phyloP scores from a whole-genome alignment of 495 filamentous ascomycete genomes.

The Penicillium desertorum region DNA sequence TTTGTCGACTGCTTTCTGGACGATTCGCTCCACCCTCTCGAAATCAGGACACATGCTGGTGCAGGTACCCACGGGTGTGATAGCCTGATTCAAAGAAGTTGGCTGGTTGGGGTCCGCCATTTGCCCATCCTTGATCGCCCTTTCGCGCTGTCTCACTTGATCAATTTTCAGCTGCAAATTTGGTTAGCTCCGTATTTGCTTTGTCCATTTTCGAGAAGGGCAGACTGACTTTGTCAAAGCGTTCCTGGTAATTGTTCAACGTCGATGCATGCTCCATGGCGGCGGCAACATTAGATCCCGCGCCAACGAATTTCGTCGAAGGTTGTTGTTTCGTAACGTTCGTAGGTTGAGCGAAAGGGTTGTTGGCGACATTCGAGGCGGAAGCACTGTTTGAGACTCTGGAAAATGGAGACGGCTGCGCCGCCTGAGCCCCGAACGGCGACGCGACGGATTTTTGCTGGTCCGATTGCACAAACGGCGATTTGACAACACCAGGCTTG shows the following conservation, averaged over 20 bases:
- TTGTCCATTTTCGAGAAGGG: neutral
- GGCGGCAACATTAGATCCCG: conserved; percentile 6
- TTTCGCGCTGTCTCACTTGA: conserved; percentile 63
- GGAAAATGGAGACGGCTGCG: conserved; percentile 25
- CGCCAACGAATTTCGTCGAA: neutral
- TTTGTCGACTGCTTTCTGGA: conserved; percentile 62
- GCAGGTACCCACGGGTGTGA: conserved; percentile 85
- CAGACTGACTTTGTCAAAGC: conserved; percentile 45
- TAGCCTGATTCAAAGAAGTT: conserved; percentile 75
- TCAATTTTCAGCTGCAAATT: conserved; percentile 59
- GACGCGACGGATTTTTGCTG: conserved; percentile 22
- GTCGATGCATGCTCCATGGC: conserved; percentile 29
- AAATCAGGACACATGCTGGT: conserved; percentile 93
- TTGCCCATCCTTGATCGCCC: conserved; percentile 69
- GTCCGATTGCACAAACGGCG: conserved; percentile 37
- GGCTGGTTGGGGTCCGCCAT: conserved; percentile 90
- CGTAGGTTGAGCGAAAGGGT: conserved; percentile 5
- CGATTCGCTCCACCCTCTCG: conserved; percentile 77
- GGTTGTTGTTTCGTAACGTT: neutral
- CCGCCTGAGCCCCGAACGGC: conserved; percentile 19
- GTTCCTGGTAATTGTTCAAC: conserved; percentile 36
- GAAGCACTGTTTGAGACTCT: conserved; percentile 20
- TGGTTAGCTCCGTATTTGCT: conserved; percentile 18
- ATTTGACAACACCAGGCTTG: conserved; percentile 12
- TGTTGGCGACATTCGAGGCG: conserved; percentile 14